Evolutionary conservation across 2,329 filamentous ascomycete genomes (phyloP), one percentile per base, ranked within the genome.

Genomic region (Epichloe gansuensis): DNA sequence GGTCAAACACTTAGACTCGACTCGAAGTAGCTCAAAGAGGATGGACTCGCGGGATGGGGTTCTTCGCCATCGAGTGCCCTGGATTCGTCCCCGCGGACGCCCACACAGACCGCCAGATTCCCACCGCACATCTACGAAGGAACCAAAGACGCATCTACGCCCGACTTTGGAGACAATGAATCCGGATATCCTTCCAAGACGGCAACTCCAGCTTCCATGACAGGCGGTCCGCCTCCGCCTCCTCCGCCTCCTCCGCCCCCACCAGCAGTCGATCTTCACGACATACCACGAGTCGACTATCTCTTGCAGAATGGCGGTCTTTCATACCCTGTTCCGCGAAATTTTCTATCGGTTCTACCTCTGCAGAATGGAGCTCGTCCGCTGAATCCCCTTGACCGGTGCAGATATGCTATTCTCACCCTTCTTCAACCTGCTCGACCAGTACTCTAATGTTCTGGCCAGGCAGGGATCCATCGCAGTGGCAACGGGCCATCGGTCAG

Each of bases 391-490:
- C 2, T 75, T 87, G 3, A 71, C 76, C 41, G 83, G 86, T 51
- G 81, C 86, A 21, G 80, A 86, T 48, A 81, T 80, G 13, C 74
- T 96, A 5, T 97, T 96, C 63, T 80, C 85, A 4, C 88, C 89
- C 0, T 88, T 93, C 59, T 86, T 87, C 65, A 84, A 82, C 57
- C 76, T 96, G 2, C 75, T 98, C 23, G 86, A 95, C 59, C 86
- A 95, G 62, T 97, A 95, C 64, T 80, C 85, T 57, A 78, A 80
- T 3, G 91, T 98, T 4, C 76, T 97, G 57, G 74, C 78, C 43
- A 90, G 86, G 57, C 88, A 86, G 60, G 93, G 93, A 3, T 97
- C 91, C 0, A 73, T 98, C 5, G 93, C 93, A 2, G 93, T 97
- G 2, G 93, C 93, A 15, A 97, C 91, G 0, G 93, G 93, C 5